A percentile compares a stretch with the other conserved stretches of the same genome.
phyloP scores from a whole-genome alignment of 768 basidiomycete genomes.

The Tylopilus balloui region DNA sequence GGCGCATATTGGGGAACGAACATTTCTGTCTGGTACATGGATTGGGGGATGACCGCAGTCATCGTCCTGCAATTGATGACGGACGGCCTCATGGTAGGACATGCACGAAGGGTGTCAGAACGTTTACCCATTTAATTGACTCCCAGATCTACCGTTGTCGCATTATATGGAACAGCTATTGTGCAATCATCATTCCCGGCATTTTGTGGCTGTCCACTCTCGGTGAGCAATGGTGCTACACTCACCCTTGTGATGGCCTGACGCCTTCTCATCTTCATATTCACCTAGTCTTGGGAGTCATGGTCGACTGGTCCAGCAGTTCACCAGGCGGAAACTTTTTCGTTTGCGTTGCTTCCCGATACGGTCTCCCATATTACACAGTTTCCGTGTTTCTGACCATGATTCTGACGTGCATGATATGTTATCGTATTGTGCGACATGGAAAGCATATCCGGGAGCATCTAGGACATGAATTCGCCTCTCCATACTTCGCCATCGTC shows the following conservation, averaged over 20 bases:
- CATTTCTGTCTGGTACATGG: slow-evolving; percentile 25
- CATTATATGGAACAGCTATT: slow-evolving; percentile 29
- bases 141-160: slow-evolving; percentile 38
- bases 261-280: background rate
- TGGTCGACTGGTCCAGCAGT: background rate
- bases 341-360: slow-evolving; percentile 1
- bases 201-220: slow-evolving; percentile 21
- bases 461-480: slow-evolving; percentile 18
- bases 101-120: background rate
- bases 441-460: background rate
- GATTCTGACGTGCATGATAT: slow-evolving; percentile 19
- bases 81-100: slow-evolving; percentile 28
- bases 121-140: background rate
- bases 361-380: slow-evolving; percentile 18
- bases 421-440: slow-evolving; percentile 16
- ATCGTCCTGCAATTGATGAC: slow-evolving; percentile 33
- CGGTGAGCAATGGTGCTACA: slow-evolving; percentile 6
- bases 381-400: slow-evolving; percentile 17
- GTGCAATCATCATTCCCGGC: slow-evolving; percentile 12
- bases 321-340: slow-evolving; percentile 13
- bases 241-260: no score
- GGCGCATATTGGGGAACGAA: slow-evolving; percentile 28
- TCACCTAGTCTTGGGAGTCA: background rate
- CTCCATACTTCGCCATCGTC: slow-evolving; percentile 12
- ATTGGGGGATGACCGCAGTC: slow-evolving; percentile 22